Base-by-base conservation (phyloP, 176 grass and related monocot genomes). In the Chloris gayana region DNA sequence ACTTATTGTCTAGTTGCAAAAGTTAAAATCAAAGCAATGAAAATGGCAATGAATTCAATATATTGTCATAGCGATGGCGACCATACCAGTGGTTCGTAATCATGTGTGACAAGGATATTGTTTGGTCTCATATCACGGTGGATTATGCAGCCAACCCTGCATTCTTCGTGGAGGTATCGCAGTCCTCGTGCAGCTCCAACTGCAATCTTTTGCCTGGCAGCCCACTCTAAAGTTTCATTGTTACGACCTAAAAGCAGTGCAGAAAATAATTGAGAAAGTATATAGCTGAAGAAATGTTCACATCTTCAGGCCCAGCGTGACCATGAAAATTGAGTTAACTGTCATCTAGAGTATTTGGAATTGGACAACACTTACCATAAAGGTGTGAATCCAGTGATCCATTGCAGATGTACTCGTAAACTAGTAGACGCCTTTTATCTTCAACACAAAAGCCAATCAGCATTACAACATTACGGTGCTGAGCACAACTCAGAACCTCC, bases 331-430 rank as follows among this genome's bases (percentile, higher is more conserved):
- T 29, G 54, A 46, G 27, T 37, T 19, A 34, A 49, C 25, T 9
- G 13, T 27, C 41, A 41, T 14, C 18, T 4, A 30, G 29, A 58
- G 37, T 72, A 18, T 46, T 12, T 7, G 29, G 39, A 22, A 75
- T 11, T 15, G 14, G 63, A 76, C 25, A 19, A 9, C 45, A 80
- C 60, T 86, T 84, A 98, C 95, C 95, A 49, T 98, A 98, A 42
- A 98, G 88, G 88, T 95, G 95, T 3, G 95, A 81, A 79, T 98
- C 95, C 45, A 98, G 57, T 14, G 95, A 98, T 11, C 88, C 82
- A 42, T 98, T 98, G 85, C 95, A 98, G 71, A 98, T 98, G 81
- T 94, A 98, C 78, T 98, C 95, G 9, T 98, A 98, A 59, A 98
- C 95, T 34, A 98, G 84, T 82, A 98, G 73, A 29, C 95, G 89